A percentile compares a stretch with the other conserved stretches of the same genome.
Evolutionary conservation across 208 protist genomes (phyloP).

Genomic region (Acanthamoeba royreba): DNA sequence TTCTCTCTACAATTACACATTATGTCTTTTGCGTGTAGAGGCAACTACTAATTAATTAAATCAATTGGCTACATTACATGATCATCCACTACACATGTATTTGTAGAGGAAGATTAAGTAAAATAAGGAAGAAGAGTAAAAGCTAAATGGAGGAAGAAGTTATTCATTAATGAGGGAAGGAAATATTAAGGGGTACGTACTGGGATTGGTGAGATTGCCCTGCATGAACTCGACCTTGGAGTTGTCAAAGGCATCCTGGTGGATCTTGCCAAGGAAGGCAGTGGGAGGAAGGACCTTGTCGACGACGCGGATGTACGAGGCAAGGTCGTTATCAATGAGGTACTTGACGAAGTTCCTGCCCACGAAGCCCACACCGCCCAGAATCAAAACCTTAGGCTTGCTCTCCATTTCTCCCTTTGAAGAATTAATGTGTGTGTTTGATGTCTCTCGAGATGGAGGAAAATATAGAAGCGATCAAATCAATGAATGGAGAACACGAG

Average conservation of each 20-base stretch:
- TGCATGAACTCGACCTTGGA: conserved; percentile 83
- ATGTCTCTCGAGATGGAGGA: too few relatives aligned
- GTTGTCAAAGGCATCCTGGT: conserved; percentile 73
- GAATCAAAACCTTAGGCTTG: conserved; percentile 73
- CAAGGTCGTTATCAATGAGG: conserved; percentile 75
- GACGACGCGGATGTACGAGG: conserved; percentile 73
- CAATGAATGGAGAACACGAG: too few relatives aligned
- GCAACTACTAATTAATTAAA: too few relatives aligned
- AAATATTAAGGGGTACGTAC: conserved; percentile 33
- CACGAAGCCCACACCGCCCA: conserved; percentile 86
- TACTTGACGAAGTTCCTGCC: conserved; percentile 87
- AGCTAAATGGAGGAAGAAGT: too few relatives aligned
- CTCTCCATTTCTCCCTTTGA: background rate
- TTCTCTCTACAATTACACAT: too few relatives aligned
- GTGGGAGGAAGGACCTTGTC: conserved; percentile 81
- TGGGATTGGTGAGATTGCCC: conserved; percentile 70
- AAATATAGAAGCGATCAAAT: too few relatives aligned
- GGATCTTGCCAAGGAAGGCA: conserved; percentile 57
- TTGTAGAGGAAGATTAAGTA: too few relatives aligned
- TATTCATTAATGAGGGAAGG: too few relatives aligned
- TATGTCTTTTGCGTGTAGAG: too few relatives aligned
- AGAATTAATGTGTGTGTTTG: too few relatives aligned
- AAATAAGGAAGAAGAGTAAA: background rate
- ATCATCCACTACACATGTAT: too few relatives aligned
- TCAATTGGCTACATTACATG: too few relatives aligned